Percentiles rank a stretch among this genome's conserved stretches.
Conservation (phyloP, 495 filamentous ascomycete species). For the Diplogelasinospora grovesii region DNA sequence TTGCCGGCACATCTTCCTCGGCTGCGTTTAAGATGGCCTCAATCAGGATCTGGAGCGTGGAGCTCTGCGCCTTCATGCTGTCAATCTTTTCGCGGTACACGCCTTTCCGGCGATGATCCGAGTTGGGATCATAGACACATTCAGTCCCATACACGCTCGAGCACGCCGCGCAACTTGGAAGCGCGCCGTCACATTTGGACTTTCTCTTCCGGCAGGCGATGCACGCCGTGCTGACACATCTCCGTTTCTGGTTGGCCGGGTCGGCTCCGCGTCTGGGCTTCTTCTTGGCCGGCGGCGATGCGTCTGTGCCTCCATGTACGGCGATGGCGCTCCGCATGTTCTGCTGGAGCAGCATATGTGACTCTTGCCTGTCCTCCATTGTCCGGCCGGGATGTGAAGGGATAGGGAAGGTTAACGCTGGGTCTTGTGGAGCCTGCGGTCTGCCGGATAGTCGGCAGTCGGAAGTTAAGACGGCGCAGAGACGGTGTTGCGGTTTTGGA, state of each 20-base stretch:
- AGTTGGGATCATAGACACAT: conserved; percentile 91
- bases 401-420: too few relatives aligned
- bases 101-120: conserved; percentile 91
- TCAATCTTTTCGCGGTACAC: conserved; percentile 95
- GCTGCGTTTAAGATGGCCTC: conserved; percentile 88
- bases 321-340: too few relatives aligned
- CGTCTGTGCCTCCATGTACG: too few relatives aligned
- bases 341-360: too few relatives aligned
- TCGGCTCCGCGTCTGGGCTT: conserved; percentile 44
- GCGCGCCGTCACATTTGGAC: conserved; percentile 92
- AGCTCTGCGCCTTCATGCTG: conserved; percentile 76
- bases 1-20: conserved; percentile 71
- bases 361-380: too few relatives aligned
- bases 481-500: too few relatives aligned
- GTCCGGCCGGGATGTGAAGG: too few relatives aligned
- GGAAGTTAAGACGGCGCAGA: too few relatives aligned
- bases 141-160: conserved; percentile 90
- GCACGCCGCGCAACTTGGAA: conserved; percentile 90
- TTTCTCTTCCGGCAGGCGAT: conserved; percentile 87
- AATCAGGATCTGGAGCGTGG: conserved; percentile 84
- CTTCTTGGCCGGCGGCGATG: conserved; percentile 34
- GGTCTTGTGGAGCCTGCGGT: too few relatives aligned
- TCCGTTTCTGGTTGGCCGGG: conserved; percentile 57
- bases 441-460: too few relatives aligned
- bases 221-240: conserved; percentile 91